A percentile compares a stretch with the other conserved stretches of the same genome.
These are phyloP conservation scores for Citrullus mucosospermus DNA, from an alignment of 306 rosid genomes.

Conservation along the genomic window DNA sequence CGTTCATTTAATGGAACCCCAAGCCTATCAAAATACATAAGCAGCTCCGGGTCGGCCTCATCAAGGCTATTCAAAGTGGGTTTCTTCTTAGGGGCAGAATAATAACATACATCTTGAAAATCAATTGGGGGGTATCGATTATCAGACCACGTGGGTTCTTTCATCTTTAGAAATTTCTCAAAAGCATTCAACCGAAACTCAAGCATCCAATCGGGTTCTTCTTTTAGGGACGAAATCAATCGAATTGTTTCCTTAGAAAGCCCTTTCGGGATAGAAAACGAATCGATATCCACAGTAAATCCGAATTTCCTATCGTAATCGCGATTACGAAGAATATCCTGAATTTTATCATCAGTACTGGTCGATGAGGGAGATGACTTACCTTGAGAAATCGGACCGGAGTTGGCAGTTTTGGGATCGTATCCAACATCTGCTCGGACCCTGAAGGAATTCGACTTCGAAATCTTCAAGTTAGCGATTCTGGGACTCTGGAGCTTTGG, in stretches of 20 bases:
- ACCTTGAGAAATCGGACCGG: conserved; percentile 19
- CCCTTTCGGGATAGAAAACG: conserved; percentile 74
- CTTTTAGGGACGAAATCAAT: conserved; percentile 46
- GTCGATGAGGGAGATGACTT: conserved; percentile 18
- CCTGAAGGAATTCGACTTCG: conserved; percentile 16
- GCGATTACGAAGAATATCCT: conserved; percentile 67
- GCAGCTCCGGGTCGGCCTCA: conserved; percentile 76
- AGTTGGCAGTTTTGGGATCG: conserved; percentile 16
- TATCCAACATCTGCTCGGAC: conserved; percentile 50
- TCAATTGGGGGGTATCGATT: conserved; percentile 44
- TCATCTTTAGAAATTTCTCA: conserved; percentile 53
- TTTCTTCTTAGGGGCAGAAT: conserved; percentile 75
- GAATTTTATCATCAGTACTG: conserved; percentile 44
- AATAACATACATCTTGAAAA: conserved; percentile 68
- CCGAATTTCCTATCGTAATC: conserved; percentile 76
- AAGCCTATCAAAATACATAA: conserved; percentile 58
- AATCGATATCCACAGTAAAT: conserved; percentile 52
- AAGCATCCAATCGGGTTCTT: conserved; percentile 88
- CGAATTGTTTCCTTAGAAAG: conserved; percentile 50
- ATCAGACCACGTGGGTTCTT: conserved; percentile 74
- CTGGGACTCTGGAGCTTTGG: conserved; percentile 21
- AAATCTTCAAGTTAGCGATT: conserved; percentile 10
- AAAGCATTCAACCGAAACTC: conserved; percentile 58
- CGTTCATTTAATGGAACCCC: conserved; percentile 71
- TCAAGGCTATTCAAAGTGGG: conserved; percentile 43